These are phyloP conservation scores for Stagonosporopsis tanaceti DNA, from an alignment of 2,329 filamentous ascomycete species.

Conservation along the genomic window DNA sequence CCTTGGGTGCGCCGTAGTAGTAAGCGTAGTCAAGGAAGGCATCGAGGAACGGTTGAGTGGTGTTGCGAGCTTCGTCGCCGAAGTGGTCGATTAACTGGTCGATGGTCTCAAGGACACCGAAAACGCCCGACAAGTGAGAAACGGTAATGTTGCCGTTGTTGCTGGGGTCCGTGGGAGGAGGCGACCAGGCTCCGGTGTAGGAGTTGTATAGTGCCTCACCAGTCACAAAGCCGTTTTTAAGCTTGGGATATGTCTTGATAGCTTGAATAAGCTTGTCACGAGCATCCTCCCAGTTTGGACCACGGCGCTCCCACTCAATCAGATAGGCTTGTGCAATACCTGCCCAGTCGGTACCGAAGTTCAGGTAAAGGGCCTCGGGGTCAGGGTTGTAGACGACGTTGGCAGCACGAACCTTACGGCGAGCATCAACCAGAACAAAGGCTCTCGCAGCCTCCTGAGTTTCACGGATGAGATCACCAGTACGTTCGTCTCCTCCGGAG, in stretches of 20 bases:
- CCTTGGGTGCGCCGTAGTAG: conserved; percentile 61
- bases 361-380: conserved; percentile 56
- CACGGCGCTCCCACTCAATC: conserved; percentile 67
- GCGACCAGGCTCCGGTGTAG: conserved; percentile 58
- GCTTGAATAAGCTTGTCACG: conserved; percentile 59
- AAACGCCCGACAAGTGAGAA: conserved; percentile 65
- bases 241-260: conserved; percentile 60
- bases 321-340: conserved; percentile 66
- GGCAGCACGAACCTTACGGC: conserved; percentile 66
- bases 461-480: conserved; percentile 63
- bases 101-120: conserved; percentile 66
- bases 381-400: conserved; percentile 57
- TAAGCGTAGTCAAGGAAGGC: conserved; percentile 69
- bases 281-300: conserved; percentile 62
- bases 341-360: conserved; percentile 67
- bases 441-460: conserved; percentile 62
- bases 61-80: conserved; percentile 45
- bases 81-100: conserved; percentile 63
- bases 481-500: conserved; percentile 64
- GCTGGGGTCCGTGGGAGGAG: conserved; percentile 61
- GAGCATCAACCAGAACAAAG: conserved; percentile 63
- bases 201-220: conserved; percentile 63
- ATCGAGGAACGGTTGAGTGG: conserved; percentile 60
- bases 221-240: conserved; percentile 68
- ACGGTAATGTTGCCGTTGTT: conserved; percentile 62